phyloP scores from a whole-genome alignment of 1,284 basidiomycete species.

The Papiliotrema terrestris region DNA sequence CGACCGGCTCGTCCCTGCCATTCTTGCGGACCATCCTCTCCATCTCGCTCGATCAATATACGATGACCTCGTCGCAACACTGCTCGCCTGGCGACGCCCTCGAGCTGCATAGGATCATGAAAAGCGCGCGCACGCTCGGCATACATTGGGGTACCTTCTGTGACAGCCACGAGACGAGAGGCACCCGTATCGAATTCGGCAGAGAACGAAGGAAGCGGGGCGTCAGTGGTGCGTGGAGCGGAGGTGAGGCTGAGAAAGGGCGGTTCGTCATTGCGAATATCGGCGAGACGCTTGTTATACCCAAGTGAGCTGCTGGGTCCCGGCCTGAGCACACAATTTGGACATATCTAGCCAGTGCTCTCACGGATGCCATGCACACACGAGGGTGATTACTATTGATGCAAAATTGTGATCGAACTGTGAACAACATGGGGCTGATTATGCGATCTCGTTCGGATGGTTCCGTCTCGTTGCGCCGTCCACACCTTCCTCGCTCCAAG shows the following conservation, averaged over 20 bases:
- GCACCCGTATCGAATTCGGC: constrained; percentile 46
- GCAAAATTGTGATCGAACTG: too few species aligned
- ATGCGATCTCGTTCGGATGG: too few species aligned
- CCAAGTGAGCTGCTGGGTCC: constrained; percentile 5
- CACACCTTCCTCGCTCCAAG: too few species aligned
- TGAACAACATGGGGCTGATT: too few species aligned
- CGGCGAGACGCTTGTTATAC: constrained; percentile 39
- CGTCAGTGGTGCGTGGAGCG: constrained; percentile 32
- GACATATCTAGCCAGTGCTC: too few species aligned
- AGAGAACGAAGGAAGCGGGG: constrained; percentile 27
- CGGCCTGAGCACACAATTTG: too few species aligned
- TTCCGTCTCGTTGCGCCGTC: too few species aligned
- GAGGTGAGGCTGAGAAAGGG: constrained; percentile 18
- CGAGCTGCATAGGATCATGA: constrained; percentile 40
- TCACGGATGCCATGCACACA: too few species aligned
- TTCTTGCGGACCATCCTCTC: constrained; percentile 45
- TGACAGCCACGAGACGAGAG: constrained; percentile 43
- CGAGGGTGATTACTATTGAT: too few species aligned
- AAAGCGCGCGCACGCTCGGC: constrained; percentile 33
- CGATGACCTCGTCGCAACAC: constrained; percentile 46
- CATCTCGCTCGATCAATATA: constrained; percentile 47
- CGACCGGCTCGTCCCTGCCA: constrained; percentile 46
- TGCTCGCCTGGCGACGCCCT: constrained; percentile 46
- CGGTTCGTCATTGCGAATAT: constrained; percentile 44
- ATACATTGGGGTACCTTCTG: constrained; percentile 51